phyloP scores from a whole-genome alignment of 768 basidiomycete species.

The Hygrocybe coccinea region DNA sequence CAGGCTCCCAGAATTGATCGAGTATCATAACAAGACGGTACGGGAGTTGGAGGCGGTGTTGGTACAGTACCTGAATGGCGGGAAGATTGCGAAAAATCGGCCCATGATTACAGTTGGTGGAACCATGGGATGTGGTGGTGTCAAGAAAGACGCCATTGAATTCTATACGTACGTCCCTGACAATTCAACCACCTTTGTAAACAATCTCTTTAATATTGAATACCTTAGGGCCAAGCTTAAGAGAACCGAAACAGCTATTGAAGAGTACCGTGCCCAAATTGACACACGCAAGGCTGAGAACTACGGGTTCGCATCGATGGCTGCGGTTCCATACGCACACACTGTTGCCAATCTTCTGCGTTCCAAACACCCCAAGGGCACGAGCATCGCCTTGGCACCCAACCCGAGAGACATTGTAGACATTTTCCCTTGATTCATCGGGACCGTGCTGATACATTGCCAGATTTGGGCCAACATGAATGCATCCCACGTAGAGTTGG shows the following conservation, averaged over 20 bases:
- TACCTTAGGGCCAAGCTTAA: conserved; percentile 46
- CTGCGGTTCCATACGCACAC: conserved; percentile 83
- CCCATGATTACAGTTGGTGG: conserved; percentile 80
- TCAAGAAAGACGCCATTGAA: conserved; percentile 87
- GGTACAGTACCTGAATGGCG: conserved; percentile 85
- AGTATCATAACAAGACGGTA: conserved; percentile 92
- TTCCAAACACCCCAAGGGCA: conserved; percentile 68
- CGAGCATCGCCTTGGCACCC: conserved; percentile 69
- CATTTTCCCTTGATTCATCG: conserved; percentile 10
- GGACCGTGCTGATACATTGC: conserved; percentile 2
- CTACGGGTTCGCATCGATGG: conserved; percentile 91
- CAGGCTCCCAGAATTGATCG: conserved; percentile 82
- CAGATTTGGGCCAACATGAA: conserved; percentile 92
- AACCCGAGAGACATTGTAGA: conserved; percentile 85
- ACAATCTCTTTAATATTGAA: neutral
- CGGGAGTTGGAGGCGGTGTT: conserved; percentile 83
- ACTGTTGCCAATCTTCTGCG: conserved; percentile 69
- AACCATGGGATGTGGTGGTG: conserved; percentile 76
- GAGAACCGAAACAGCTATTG: conserved; percentile 69
- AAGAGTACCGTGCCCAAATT: conserved; percentile 67
- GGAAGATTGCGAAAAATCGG: conserved; percentile 70
- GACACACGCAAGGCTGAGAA: conserved; percentile 76
- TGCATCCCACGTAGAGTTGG: conserved; percentile 59
- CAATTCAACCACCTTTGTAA: neutral
- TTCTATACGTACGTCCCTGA: conserved; percentile 70